Conservation (phyloP, 768 basidiomycete species). For the Kwoniella sp. region DNA sequence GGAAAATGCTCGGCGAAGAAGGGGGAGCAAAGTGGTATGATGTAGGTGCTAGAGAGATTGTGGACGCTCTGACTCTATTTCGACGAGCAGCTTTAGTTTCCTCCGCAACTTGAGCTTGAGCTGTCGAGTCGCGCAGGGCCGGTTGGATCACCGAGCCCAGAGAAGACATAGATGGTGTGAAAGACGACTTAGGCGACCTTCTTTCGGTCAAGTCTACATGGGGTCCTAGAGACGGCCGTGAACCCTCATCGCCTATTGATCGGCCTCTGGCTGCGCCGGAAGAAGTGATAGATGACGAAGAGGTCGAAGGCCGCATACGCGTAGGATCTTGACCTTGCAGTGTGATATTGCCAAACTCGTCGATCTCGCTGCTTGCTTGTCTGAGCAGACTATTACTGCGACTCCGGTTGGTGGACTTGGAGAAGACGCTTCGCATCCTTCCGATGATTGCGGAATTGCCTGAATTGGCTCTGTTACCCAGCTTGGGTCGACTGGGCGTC, state of each 20-base stretch:
- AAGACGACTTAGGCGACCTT: slow-evolving; percentile 33
- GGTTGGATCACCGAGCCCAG: slow-evolving; percentile 13
- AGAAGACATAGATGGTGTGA: slow-evolving; percentile 34
- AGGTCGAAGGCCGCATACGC: slow-evolving; percentile 22
- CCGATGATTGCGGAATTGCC: slow-evolving; percentile 46
- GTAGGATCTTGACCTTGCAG: slow-evolving; percentile 14
- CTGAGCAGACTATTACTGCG: slow-evolving; percentile 34
- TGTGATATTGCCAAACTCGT: slow-evolving; percentile 40
- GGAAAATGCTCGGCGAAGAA: slow-evolving; percentile 36
- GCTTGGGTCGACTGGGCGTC: slow-evolving; percentile 29
- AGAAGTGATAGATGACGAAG: slow-evolving; percentile 23
- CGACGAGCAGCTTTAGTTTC: slow-evolving; percentile 6
- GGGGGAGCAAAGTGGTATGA: slow-evolving; percentile 27
- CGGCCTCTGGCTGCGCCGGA: slow-evolving; percentile 15
- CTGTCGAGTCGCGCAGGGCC: neutral
- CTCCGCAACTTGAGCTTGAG: neutral
- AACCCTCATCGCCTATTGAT: slow-evolving; percentile 18
- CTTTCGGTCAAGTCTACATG: neutral
- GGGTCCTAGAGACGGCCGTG: slow-evolving; percentile 8
- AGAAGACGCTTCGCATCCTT: slow-evolving; percentile 40
- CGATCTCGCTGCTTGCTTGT: slow-evolving; percentile 25
- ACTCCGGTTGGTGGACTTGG: slow-evolving; percentile 21
- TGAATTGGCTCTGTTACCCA: slow-evolving; percentile 43
- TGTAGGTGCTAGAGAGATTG: slow-evolving; percentile 37
- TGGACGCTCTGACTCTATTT: slow-evolving; percentile 41